Conservation (phyloP, 176 grass and related monocot species). For the bread wheat (Triticum aestivum) region DNA sequence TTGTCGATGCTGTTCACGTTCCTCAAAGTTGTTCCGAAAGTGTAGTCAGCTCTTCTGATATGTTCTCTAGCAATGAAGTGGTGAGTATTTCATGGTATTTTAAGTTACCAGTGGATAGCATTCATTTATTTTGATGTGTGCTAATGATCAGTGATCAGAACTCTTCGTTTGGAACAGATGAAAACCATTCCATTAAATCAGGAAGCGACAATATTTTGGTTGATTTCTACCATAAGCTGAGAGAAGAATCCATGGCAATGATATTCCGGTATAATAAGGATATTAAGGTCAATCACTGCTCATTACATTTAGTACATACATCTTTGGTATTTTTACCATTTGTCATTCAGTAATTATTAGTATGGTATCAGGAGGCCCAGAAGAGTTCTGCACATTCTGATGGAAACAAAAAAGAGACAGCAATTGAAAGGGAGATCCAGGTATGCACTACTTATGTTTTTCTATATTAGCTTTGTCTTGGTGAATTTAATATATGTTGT, state of each 20-base stretch:
- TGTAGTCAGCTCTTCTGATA: conserved; percentile 28
- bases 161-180: conserved; percentile 56
- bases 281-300: conserved; percentile 32
- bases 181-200: conserved; percentile 38
- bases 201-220: conserved; percentile 28
- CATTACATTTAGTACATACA: background rate
- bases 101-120: background rate
- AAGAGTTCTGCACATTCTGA: background rate
- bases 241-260: conserved; percentile 32
- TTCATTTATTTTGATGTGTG: conserved; percentile 4
- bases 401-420: conserved; percentile 2
- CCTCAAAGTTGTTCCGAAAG: conserved; percentile 12
- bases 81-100: conserved; percentile 31
- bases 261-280: conserved; percentile 22
- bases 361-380: conserved; percentile 17
- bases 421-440: conserved; percentile 34
- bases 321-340: background rate
- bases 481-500: background rate
- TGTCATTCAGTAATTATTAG: conserved; percentile 18
- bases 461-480: background rate
- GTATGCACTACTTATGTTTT: conserved; percentile 14
- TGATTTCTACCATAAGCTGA: conserved; percentile 41
- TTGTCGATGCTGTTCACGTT: background rate
- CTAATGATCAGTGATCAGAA: conserved; percentile 58
- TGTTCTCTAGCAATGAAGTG: conserved; percentile 48